Percentiles rank a stretch among this genome's conserved stretches.
Conservation (phyloP, 192 early-diverging fungal species). For the Neocallimastix lanati region DNA sequence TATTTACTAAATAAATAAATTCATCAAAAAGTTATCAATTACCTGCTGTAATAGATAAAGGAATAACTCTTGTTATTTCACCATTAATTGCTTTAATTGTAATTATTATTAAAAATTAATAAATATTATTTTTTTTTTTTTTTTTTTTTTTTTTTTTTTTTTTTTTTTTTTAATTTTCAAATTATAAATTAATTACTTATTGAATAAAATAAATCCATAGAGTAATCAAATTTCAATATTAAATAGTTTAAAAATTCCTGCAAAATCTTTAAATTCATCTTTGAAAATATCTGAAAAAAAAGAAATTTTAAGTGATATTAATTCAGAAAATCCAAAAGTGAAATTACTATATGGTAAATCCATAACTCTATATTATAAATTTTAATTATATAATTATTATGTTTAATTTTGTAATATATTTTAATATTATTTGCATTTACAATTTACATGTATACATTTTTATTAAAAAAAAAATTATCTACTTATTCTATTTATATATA, state of each 20-base stretch:
- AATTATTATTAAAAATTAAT: neutral
- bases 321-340: neutral
- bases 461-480: too few relatives aligned
- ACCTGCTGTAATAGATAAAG: constrained; percentile 15
- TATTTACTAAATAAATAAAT: too few relatives aligned
- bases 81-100: constrained; percentile 28
- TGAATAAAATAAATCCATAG: neutral
- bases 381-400: too few relatives aligned
- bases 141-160: too few relatives aligned
- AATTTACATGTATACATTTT: too few relatives aligned
- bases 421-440: too few relatives aligned
- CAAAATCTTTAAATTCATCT: neutral
- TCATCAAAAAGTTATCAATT: constrained; percentile 12
- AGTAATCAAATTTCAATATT: neutral
- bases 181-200: neutral
- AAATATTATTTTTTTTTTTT: too few relatives aligned
- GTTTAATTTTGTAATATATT: too few relatives aligned
- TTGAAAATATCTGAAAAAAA: neutral
- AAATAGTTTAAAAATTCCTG: neutral
- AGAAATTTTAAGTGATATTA: neutral
- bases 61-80: constrained; percentile 28
- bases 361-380: too few relatives aligned
- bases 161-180: too few relatives aligned
- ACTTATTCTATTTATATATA: too few relatives aligned
- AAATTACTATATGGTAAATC: neutral